Evolutionary conservation across 495 filamentous ascomycete species (phyloP).

Genomic region (Aspergillus homomorphus): DNA sequence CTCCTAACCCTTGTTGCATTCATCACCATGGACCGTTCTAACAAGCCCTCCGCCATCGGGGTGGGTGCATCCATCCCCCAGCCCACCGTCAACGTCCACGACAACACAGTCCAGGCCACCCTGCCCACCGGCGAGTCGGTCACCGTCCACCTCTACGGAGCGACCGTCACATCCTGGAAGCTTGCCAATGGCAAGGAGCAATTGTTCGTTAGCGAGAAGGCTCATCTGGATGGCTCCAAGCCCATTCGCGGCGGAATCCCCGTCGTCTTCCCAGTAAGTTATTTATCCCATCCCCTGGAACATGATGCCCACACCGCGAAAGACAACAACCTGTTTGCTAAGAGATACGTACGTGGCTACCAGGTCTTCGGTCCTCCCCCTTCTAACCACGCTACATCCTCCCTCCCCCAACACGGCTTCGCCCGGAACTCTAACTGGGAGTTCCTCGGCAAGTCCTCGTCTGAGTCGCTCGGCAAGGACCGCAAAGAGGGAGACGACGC

Average conservation of each 20-base stretch:
- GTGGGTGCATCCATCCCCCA: slow-evolving; percentile 62
- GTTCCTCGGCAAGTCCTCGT: slow-evolving; percentile 63
- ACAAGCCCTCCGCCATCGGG: slow-evolving; percentile 77
- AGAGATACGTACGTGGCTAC: neutral
- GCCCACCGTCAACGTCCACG: slow-evolving; percentile 64
- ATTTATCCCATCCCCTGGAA: neutral
- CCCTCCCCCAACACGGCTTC: slow-evolving; percentile 92
- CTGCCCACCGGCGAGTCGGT: slow-evolving; percentile 84
- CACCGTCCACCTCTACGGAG: slow-evolving; percentile 82
- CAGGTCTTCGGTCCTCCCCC: slow-evolving; percentile 89
- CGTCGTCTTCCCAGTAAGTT: slow-evolving; percentile 86
- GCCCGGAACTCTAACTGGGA: slow-evolving; percentile 76
- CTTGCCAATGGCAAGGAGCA: slow-evolving; percentile 74
- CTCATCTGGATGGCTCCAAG: slow-evolving; percentile 65
- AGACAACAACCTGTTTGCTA: neutral
- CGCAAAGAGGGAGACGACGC: slow-evolving; percentile 51
- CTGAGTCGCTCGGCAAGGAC: slow-evolving; percentile 54
- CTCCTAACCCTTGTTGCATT: neutral
- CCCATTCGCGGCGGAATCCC: slow-evolving; percentile 70
- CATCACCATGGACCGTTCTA: slow-evolving; percentile 65
- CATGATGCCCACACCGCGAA: neutral
- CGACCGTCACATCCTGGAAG: slow-evolving; percentile 93
- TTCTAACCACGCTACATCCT: slow-evolving; percentile 63
- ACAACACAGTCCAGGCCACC: slow-evolving; percentile 66
- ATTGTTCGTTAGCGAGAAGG: slow-evolving; percentile 80